Evolutionary conservation across 208 protist species (phyloP).

Genomic region (Leishmania arabica): DNA sequence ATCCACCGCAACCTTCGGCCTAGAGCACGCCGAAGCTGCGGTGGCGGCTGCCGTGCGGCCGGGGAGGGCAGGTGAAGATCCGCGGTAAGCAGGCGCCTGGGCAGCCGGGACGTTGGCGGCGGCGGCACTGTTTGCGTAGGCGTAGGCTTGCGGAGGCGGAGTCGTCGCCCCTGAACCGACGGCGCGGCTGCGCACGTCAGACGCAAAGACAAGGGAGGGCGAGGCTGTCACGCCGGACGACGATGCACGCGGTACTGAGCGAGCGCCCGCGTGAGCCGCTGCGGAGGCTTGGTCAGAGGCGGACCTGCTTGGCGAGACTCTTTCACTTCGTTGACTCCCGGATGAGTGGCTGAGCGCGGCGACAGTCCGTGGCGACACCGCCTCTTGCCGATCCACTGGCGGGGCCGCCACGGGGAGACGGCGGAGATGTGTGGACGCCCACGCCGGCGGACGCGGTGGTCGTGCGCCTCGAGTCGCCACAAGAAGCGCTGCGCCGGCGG

Average conservation of each 20-base stretch:
- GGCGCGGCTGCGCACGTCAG: neutral
- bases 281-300: neutral
- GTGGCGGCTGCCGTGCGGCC: neutral
- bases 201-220: neutral
- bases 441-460: slow-evolving; percentile 16
- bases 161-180: neutral
- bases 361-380: neutral
- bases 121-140: slow-evolving; percentile 11
- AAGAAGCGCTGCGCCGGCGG: neutral
- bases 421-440: slow-evolving; percentile 4
- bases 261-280: neutral
- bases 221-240: neutral
- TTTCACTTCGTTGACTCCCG: neutral
- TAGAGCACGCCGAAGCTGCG: neutral
- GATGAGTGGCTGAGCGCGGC: neutral
- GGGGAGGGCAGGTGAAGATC: neutral
- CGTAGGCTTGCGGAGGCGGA: slow-evolving; percentile 16
- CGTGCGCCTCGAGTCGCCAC: neutral
- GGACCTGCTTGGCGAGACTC: neutral
- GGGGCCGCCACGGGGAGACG: neutral
- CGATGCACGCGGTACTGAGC: neutral
- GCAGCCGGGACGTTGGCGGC: neutral
- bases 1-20: slow-evolving; percentile 8
- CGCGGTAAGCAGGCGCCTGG: neutral
- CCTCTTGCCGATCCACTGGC: neutral